Conservation (phyloP, 495 filamentous ascomycete genomes). For the Bombardia bombarda region DNA sequence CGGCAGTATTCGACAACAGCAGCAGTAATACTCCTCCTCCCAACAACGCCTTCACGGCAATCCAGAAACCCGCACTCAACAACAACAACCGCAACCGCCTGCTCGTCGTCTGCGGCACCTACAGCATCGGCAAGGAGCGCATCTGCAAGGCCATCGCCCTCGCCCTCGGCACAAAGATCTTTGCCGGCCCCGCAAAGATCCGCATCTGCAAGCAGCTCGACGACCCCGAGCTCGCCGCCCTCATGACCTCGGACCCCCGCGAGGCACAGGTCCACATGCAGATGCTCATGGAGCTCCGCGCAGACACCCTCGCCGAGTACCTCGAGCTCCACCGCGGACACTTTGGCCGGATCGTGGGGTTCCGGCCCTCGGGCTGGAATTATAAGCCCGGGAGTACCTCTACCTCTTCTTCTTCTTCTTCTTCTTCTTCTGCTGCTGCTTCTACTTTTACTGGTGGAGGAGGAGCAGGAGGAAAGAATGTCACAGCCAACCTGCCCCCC, state of each 20-base stretch:
- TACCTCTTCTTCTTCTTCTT: background rate
- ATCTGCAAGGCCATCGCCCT: constrained; percentile 88
- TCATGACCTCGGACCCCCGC: constrained; percentile 69
- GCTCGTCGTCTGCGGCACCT: constrained; percentile 90
- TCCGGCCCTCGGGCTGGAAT: constrained; percentile 87
- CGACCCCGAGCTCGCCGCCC: constrained; percentile 67
- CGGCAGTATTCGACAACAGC: background rate
- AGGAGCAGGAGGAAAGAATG: constrained; percentile 5
- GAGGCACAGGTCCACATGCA: constrained; percentile 98
- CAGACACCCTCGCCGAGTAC: constrained; percentile 84
- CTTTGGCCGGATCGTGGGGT: constrained; percentile 83
- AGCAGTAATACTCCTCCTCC: background rate
- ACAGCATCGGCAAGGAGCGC: constrained; percentile 95
- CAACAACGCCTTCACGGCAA: constrained; percentile 19
- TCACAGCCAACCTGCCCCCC: constrained; percentile 26
- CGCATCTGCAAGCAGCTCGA: constrained; percentile 77
- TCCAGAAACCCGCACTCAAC: constrained; percentile 8
- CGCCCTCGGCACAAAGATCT: constrained; percentile 85
- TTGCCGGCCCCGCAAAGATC: constrained; percentile 72
- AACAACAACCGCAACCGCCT: constrained; percentile 40
- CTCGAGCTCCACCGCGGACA: constrained; percentile 53
- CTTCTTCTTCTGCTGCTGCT: background rate
- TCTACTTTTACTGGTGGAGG: background rate
- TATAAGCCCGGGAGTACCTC: constrained; percentile 50
- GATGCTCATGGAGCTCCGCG: constrained; percentile 79